Conservation (phyloP, 2,329 filamentous ascomycete species). For the Sarocladiaceae sp. region DNA sequence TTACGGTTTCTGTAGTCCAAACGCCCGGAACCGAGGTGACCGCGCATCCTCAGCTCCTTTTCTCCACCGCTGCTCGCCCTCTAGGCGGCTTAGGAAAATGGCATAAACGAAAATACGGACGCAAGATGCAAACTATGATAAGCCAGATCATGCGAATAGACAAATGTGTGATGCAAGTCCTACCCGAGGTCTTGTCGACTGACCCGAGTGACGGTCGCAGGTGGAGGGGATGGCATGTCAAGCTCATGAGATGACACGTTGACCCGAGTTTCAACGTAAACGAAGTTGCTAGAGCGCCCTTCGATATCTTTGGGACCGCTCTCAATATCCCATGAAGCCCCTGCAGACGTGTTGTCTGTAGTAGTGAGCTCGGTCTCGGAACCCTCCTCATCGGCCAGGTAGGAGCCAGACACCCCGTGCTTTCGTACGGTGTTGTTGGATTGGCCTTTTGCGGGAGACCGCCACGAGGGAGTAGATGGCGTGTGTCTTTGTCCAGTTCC, state of each 20-base stretch:
- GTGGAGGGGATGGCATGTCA: background rate
- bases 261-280: constrained; percentile 1
- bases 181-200: constrained; percentile 1
- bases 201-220: background rate
- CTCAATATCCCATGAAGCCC: constrained; percentile 6
- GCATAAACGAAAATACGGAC: no score
- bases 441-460: background rate
- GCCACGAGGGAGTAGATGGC: background rate
- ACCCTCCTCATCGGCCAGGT: background rate
- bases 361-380: constrained; percentile 5
- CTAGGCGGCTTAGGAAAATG: no score
- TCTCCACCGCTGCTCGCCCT: no score
- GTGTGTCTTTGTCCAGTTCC: background rate
- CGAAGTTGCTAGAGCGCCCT: background rate
- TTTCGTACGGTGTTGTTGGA: background rate
- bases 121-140: no score
- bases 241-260: constrained; percentile 1
- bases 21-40: no score
- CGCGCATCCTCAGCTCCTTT: no score
- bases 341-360: background rate
- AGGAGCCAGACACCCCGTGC: background rate
- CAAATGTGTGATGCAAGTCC: no score
- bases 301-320: background rate
- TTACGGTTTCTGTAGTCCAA: no score
- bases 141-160: no score